phyloP scores from a whole-genome alignment of 495 filamentous ascomycete species.

The Bacidia rubella region DNA sequence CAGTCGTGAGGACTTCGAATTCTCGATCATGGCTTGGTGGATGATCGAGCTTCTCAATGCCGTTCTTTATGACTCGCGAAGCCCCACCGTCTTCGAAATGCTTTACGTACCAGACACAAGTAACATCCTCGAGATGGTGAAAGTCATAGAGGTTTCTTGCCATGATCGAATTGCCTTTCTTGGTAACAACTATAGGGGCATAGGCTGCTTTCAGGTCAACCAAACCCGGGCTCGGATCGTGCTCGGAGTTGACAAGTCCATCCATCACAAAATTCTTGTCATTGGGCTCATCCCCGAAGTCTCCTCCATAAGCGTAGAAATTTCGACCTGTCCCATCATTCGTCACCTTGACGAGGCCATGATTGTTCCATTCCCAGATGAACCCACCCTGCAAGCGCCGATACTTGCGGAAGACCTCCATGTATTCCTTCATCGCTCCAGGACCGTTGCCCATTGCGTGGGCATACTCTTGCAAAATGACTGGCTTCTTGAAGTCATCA shows the following conservation, averaged over 20 bases:
- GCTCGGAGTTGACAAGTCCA: conserved; percentile 44
- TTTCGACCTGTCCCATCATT: conserved; percentile 28
- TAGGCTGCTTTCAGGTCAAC: conserved; percentile 48
- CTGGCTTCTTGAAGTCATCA: conserved; percentile 37
- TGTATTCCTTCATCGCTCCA: conserved; percentile 51
- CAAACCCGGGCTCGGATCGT: conserved; percentile 45
- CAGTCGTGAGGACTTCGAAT: background rate
- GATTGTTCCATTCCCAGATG: conserved; percentile 65
- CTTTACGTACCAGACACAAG: conserved; percentile 4
- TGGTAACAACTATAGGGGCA: conserved; percentile 32
- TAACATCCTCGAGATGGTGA: conserved; percentile 32
- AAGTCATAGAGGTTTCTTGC: conserved; percentile 43
- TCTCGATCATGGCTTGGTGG: background rate
- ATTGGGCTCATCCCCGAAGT: conserved; percentile 53
- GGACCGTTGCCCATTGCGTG: conserved; percentile 67
- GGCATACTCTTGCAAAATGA: conserved; percentile 55
- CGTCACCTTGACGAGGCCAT: conserved; percentile 44
- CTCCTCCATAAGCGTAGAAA: conserved; percentile 54
- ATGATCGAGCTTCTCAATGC: background rate
- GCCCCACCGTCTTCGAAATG: background rate
- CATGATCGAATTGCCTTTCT: conserved; percentile 12
- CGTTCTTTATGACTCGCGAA: background rate
- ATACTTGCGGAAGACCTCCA: conserved; percentile 42
- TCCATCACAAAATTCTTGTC: conserved; percentile 55
- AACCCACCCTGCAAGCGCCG: conserved; percentile 53